phyloP scores from a whole-genome alignment of 495 filamentous ascomycete species.

The Xylaria intraflava region DNA sequence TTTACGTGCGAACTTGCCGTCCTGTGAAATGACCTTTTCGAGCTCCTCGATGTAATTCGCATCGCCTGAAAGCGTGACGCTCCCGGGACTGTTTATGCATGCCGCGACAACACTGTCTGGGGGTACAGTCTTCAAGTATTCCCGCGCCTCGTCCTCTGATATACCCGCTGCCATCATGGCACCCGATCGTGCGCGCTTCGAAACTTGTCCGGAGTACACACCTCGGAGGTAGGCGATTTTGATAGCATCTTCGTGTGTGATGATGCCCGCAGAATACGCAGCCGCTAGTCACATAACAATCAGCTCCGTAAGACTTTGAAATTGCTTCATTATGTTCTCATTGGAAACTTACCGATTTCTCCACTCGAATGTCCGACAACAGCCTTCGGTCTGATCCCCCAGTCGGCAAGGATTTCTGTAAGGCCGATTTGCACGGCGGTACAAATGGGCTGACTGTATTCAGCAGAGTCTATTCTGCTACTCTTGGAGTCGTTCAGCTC shows the following conservation, averaged over 20 bases:
- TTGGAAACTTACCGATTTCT: conserved; percentile 49
- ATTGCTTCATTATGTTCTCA: too few species aligned
- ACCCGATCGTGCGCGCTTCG: conserved; percentile 11
- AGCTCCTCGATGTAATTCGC: conserved; percentile 23
- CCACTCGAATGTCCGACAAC: conserved; percentile 60
- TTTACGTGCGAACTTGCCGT: conserved; percentile 24
- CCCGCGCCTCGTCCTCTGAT: conserved; percentile 13
- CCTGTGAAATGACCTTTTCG: conserved; percentile 13
- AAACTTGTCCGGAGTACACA: conserved; percentile 19
- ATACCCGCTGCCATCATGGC: conserved; percentile 37
- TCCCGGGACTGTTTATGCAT: conserved; percentile 39
- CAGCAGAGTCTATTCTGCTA: neutral
- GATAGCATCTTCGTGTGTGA: conserved; percentile 44
- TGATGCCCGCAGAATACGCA: conserved; percentile 23
- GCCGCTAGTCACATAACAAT: conserved; percentile 15
- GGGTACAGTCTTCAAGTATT: conserved; percentile 16
- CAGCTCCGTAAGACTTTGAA: too few species aligned
- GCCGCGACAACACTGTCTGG: conserved; percentile 22
- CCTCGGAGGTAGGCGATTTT: conserved; percentile 29
- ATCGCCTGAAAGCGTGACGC: conserved; percentile 37
- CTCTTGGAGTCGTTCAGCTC: conserved; percentile 1
- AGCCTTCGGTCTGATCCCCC: conserved; percentile 40
- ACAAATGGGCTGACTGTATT: conserved; percentile 31
- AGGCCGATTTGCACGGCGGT: conserved; percentile 38
- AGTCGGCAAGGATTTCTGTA: conserved; percentile 38